Evolutionary conservation across 192 early-diverging fungal genomes (phyloP).

Genomic region (Chytriomyces confervae): DNA sequence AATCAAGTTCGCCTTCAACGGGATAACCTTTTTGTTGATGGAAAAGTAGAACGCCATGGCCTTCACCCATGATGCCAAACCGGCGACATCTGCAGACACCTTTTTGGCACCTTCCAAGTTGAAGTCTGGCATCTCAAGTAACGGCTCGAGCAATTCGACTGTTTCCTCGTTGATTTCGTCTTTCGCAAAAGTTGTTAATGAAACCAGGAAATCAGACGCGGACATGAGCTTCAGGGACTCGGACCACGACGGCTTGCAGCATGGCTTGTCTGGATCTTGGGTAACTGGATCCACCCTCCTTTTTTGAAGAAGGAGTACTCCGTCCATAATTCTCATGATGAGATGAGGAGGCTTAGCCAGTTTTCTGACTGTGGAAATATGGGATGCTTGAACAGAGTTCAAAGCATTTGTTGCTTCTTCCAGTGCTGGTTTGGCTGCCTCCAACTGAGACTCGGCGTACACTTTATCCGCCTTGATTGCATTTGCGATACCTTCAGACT

Average conservation of each 20-base stretch:
- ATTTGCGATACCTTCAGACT: constrained; percentile 68
- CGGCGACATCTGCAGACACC: constrained; percentile 71
- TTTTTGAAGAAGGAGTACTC: constrained; percentile 64
- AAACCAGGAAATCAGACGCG: constrained; percentile 62
- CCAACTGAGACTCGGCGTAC: constrained; percentile 63
- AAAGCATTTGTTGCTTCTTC: constrained; percentile 66
- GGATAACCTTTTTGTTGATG: constrained; percentile 72
- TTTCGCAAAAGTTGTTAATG: constrained; percentile 62
- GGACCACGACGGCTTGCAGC: constrained; percentile 64
- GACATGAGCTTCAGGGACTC: constrained; percentile 71
- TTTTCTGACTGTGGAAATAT: constrained; percentile 69
- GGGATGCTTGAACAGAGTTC: constrained; percentile 70
- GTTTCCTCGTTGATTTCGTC: constrained; percentile 75
- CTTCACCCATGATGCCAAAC: constrained; percentile 65
- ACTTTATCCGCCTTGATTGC: constrained; percentile 67
- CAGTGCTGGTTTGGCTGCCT: constrained; percentile 67
- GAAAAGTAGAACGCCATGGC: constrained; percentile 68
- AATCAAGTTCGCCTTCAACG: constrained; percentile 70
- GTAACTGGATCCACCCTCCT: constrained; percentile 55
- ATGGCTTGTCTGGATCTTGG: constrained; percentile 69
- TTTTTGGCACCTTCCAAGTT: constrained; percentile 73
- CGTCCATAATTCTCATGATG: constrained; percentile 74
- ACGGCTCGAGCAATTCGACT: constrained; percentile 61
- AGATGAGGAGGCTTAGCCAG: constrained; percentile 70
- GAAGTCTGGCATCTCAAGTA: constrained; percentile 72